phyloP scores from a whole-genome alignment of 176 grass and related monocot species.

The Bothriochloa decipiens region DNA sequence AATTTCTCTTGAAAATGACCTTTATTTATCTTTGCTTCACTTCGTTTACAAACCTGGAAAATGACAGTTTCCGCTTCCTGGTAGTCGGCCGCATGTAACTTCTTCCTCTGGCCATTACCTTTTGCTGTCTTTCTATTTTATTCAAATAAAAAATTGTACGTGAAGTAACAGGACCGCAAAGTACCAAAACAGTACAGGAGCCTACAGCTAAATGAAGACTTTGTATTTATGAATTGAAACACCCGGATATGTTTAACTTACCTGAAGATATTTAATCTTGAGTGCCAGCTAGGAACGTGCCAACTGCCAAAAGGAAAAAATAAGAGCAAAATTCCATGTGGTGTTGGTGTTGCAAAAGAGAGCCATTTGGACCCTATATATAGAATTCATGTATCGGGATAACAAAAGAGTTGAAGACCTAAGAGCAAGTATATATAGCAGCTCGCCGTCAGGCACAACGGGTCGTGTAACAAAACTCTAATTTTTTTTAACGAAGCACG shows the following conservation, averaged over 20 bases:
- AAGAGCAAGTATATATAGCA: no score
- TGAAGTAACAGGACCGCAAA: not conserved
- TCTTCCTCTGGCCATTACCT: not conserved
- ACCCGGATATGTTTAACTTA: not conserved
- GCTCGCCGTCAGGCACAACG: no score
- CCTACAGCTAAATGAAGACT: not conserved
- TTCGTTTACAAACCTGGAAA: not conserved
- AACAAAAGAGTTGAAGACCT: no score
- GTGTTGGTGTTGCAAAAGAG: not conserved
- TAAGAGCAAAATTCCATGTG: not conserved
- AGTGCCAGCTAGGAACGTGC: not conserved
- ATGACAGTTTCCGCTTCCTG: not conserved
- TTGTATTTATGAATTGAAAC: not conserved
- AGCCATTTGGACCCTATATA: not conserved
- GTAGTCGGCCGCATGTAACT: not conserved
- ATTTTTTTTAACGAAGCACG: no score
- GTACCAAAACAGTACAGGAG: not conserved
- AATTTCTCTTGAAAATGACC: slow-evolving; percentile 11
- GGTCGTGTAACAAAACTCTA: no score
- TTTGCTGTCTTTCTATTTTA: not conserved
- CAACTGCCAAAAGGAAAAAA: not conserved
- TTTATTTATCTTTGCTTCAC: not conserved
- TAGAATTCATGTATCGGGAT: no score
- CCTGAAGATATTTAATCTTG: not conserved
- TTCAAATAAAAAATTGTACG: not conserved